Conservation (phyloP, 345 rosid species). For the Camelina sativa region DNA sequence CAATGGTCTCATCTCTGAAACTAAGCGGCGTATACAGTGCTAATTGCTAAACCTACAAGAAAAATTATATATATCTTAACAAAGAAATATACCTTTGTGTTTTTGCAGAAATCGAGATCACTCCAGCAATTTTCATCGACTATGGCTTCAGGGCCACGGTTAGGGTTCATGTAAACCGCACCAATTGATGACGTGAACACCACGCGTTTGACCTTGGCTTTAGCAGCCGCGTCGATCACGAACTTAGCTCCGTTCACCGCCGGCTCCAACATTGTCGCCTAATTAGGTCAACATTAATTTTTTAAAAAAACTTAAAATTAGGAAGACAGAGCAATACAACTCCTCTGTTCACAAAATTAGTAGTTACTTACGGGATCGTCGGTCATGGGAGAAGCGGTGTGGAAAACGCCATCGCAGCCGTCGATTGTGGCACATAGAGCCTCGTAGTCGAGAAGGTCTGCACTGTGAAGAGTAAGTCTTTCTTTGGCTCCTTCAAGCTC, state of each 20-base stretch:
- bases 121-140: constrained; percentile 98
- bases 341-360: background rate
- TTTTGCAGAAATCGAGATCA: constrained; percentile 94
- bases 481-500: constrained; percentile 91
- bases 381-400: constrained; percentile 94
- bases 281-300: background rate
- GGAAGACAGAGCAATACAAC: background rate
- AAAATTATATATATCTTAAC: background rate
- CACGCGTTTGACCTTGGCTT: constrained; percentile 81
- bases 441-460: constrained; percentile 81
- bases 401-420: constrained; percentile 97
- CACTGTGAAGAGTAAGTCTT: constrained; percentile 71
- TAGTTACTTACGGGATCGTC: constrained; percentile 83
- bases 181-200: constrained; percentile 95
- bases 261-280: constrained; percentile 99
- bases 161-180: constrained; percentile 93
- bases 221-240: constrained; percentile 82
- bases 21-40: background rate
- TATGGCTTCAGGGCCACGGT: constrained; percentile 63
- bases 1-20: background rate
- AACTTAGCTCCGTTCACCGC: constrained; percentile 86
- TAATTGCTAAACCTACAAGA: no score
- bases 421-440: constrained; percentile 65
- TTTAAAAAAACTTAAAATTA: background rate
- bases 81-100: constrained; percentile 65